These are phyloP conservation scores for Cenchrus purpureus DNA, from an alignment of 176 grass and related monocot species.

Conservation along the genomic window DNA sequence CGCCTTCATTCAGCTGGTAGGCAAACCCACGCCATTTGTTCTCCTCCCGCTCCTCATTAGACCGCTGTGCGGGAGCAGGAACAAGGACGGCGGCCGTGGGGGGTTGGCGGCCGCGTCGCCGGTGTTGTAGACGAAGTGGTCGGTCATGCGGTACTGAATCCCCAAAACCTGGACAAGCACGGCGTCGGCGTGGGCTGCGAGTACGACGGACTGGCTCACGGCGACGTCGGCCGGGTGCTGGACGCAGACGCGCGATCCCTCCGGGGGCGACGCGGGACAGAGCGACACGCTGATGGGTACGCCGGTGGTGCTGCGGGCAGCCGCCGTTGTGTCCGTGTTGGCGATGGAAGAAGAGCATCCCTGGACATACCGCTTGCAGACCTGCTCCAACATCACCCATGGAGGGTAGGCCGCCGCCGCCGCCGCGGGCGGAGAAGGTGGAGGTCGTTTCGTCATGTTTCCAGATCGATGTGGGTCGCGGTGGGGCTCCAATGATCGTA, in stretches of 20 bases:
- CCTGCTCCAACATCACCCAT: background rate
- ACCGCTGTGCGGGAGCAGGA: background rate
- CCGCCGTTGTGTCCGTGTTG: background rate
- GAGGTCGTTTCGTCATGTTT: too few relatives aligned
- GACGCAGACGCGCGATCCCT: background rate
- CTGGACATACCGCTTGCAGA: accelerated
- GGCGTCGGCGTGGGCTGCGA: constrained; percentile 12
- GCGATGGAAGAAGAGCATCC: background rate
- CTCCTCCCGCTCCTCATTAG: too few relatives aligned
- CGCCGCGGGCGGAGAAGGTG: too few relatives aligned
- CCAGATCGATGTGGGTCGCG: too few relatives aligned
- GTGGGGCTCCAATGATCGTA: too few relatives aligned
- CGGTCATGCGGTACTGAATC: too few relatives aligned
- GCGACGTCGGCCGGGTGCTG: background rate
- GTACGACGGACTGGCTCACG: background rate
- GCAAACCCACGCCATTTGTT: too few relatives aligned
- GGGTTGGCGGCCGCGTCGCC: background rate
- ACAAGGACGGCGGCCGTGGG: background rate
- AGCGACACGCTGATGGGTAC: background rate
- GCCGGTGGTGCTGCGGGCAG: background rate
- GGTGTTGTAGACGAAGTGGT: background rate
- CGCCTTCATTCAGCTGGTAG: too few relatives aligned
- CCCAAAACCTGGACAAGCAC: background rate
- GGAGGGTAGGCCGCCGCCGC: background rate
- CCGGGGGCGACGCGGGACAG: background rate